phyloP scores from a whole-genome alignment of 169 alveolate genomes.

The Plasmodium cynomolgi region DNA sequence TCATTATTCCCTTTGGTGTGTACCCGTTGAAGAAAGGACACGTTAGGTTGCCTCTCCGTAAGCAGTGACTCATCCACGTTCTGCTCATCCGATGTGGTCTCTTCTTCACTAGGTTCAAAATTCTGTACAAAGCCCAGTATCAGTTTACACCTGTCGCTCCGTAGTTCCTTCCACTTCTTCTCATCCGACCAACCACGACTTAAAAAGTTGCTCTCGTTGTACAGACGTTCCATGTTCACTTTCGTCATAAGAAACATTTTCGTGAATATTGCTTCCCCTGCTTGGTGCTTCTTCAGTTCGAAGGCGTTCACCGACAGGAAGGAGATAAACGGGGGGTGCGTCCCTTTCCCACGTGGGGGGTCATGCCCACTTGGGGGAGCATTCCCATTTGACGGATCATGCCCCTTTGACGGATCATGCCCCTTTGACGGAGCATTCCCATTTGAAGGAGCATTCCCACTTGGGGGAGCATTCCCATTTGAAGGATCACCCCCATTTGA shows the following conservation, averaged over 20 bases:
- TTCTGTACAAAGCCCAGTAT: slow-evolving; percentile 29
- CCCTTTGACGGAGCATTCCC: too few relatives aligned
- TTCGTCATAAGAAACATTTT: slow-evolving; percentile 57
- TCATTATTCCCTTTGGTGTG: slow-evolving; percentile 7
- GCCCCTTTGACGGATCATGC: too few relatives aligned
- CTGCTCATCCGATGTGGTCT: neutral
- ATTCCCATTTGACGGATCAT: too few relatives aligned
- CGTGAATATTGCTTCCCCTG: neutral
- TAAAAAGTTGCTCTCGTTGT: slow-evolving; percentile 76
- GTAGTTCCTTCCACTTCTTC: slow-evolving; percentile 77
- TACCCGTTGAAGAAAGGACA: neutral
- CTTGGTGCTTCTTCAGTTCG: slow-evolving; percentile 22
- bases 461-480: too few relatives aligned
- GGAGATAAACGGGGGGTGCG: neutral
- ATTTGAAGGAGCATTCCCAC: too few relatives aligned
- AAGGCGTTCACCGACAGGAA: slow-evolving; percentile 32
- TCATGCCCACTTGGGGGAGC: neutral
- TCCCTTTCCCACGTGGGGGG: neutral
- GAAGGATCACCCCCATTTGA: too few relatives aligned
- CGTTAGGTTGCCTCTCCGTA: neutral
- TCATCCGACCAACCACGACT: slow-evolving; percentile 82
- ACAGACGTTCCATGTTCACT: slow-evolving; percentile 76
- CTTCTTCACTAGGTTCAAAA: neutral
- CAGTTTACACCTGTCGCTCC: slow-evolving; percentile 45
- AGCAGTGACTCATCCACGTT: neutral